phyloP scores from a whole-genome alignment of 495 filamentous ascomycete genomes.

The Schizothecium vesticola region DNA sequence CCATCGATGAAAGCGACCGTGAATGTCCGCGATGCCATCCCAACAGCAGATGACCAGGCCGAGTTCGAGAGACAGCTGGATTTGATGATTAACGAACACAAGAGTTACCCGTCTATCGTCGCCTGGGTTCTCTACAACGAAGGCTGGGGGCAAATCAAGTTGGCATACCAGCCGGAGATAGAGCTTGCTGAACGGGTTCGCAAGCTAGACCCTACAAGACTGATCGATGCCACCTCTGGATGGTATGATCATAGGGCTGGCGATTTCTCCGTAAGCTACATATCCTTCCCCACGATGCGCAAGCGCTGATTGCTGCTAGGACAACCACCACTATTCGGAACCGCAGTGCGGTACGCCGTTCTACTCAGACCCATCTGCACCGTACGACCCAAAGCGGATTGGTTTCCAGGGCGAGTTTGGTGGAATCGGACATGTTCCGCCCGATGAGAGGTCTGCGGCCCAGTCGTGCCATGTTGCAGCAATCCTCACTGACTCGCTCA shows the following conservation, averaged over 20 bases:
- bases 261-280: slow-evolving; percentile 40
- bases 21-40: slow-evolving; percentile 25
- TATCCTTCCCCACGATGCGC: not conserved
- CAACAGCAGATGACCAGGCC: slow-evolving; percentile 44
- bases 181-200: slow-evolving; percentile 48
- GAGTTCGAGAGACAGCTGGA: slow-evolving; percentile 62
- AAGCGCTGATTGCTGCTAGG: slow-evolving; percentile 30
- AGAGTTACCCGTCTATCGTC: slow-evolving; percentile 56
- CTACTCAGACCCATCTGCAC: slow-evolving; percentile 49
- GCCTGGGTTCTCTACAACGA: slow-evolving; percentile 64
- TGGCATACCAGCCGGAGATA: slow-evolving; percentile 48
- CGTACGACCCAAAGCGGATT: slow-evolving; percentile 55
- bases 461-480: no score
- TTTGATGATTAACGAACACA: slow-evolving; percentile 55
- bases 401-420: slow-evolving; percentile 67
- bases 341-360: slow-evolving; percentile 64
- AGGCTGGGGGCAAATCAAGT: slow-evolving; percentile 58
- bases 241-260: slow-evolving; percentile 60
- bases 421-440: slow-evolving; percentile 58
- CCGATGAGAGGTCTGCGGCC: slow-evolving; percentile 38
- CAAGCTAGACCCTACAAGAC: slow-evolving; percentile 54
- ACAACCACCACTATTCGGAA: slow-evolving; percentile 68
- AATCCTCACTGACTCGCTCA: slow-evolving; percentile 9
- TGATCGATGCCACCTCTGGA: slow-evolving; percentile 55
- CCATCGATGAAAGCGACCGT: slow-evolving; percentile 43